A percentile compares a stretch with the other conserved stretches of the same genome.
These are phyloP conservation scores for Kodamaea lidongshanica DNA, from an alignment of 805 yeast genomes.

Conservation along the genomic window DNA sequence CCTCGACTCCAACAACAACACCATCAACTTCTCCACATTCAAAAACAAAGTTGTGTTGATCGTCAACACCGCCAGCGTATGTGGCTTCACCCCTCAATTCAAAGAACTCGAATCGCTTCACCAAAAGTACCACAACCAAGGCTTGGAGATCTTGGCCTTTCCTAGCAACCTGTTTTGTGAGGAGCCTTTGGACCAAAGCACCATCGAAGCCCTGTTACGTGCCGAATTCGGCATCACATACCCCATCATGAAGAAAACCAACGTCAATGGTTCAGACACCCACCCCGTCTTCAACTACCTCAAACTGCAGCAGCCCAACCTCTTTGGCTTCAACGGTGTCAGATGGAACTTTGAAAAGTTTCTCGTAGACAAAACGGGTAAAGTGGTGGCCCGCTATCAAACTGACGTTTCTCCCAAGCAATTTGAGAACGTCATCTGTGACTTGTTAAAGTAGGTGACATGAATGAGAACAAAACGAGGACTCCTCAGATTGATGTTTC, in stretches of 20 bases:
- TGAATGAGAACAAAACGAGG: too few species aligned
- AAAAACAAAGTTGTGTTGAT: constrained; percentile 19
- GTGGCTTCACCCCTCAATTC: constrained; percentile 47
- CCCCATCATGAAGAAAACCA: constrained; percentile 32
- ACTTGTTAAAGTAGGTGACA: constrained; percentile 15
- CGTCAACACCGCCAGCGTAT: constrained; percentile 28
- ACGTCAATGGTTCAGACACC: constrained; percentile 32
- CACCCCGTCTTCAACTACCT: constrained; percentile 25
- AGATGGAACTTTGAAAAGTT: constrained; percentile 82
- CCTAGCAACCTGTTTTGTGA: constrained; percentile 92
- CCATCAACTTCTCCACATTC: constrained; percentile 10
- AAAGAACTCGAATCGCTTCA: constrained; percentile 63
- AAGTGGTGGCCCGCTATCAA: constrained; percentile 54
- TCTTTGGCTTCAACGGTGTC: constrained; percentile 40
- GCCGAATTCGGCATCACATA: constrained; percentile 27
- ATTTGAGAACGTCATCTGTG: constrained; percentile 33
- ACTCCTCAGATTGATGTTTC: too few species aligned
- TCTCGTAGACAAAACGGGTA: constrained; percentile 51
- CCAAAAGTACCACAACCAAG: constrained; percentile 56
- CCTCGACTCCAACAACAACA: constrained; percentile 6
- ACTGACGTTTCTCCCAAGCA: constrained; percentile 63
- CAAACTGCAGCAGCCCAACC: constrained; percentile 21
- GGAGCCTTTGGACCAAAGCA: constrained; percentile 58
- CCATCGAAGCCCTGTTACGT: constrained; percentile 18
- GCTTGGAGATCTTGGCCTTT: constrained; percentile 69